Evolutionary conservation across 2,329 filamentous ascomycete genomes (phyloP), one percentile per base, ranked within the genome.

Genomic region (Hypoxylon sp.): DNA sequence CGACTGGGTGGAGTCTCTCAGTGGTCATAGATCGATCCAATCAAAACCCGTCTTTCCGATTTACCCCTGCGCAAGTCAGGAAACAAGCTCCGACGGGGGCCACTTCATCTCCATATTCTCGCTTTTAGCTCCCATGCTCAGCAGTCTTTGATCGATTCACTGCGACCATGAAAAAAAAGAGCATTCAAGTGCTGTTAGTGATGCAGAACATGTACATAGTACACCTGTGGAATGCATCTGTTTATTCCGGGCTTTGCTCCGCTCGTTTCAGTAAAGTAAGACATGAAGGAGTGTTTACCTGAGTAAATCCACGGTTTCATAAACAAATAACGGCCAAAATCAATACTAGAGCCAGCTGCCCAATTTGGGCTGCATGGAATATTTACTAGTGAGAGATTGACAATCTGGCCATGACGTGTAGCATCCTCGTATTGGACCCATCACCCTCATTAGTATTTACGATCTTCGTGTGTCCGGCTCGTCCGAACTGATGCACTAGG

Each of bases 371-470:
- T 19, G n/a, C 29, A 51, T 47, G 36, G 36, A 23, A 34, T 20
- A 45, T 17, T 23, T n/a, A 19, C 20, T 29, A 38, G 31, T 48
- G 25, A 29, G 34, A 48, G 48, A 48, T 51, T 47, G 38, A 55
- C 32, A 44, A 32, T 21, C 36, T 45, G 30, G 40, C 25, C 29
- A 57, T 57, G 55, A 57, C 51, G 55, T 57, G 55, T 51, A 55
- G 46, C 23, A 46, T 51, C 35, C 55, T 57, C 55, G 55, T 57
- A 57, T 57, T 57, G 19, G 55, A 57, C 46, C 55, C 55, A 57
- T 57, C 37, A 48, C 37, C 37, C n/a, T 47, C 36, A n/a, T 32
- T 54, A 55, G 41, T 32, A 44, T 30, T 37, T 38, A 51, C 51
- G 46, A 55, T 55, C 46, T 48, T 51, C 41, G 11, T 36, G n/a